Conservation (phyloP, 116 monocot species). For the Cymodocea nodosa region DNA sequence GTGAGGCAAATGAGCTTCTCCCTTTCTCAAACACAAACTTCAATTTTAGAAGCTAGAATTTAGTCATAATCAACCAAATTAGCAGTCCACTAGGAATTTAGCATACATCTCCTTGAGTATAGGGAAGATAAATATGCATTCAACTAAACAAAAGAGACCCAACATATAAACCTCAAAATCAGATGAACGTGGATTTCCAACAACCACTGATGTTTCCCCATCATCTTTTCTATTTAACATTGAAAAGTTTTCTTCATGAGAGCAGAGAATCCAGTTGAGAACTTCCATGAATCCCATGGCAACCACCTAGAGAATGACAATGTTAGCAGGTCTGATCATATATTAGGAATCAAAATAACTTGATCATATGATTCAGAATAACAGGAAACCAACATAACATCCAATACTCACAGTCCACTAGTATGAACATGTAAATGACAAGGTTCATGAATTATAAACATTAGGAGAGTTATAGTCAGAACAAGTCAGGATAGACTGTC, state of each 20-base stretch:
- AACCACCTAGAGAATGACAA: conserved; percentile 11
- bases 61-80: no score
- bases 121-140: neutral
- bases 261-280: conserved; percentile 23
- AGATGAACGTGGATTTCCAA: conserved; percentile 26
- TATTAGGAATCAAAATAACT: no score
- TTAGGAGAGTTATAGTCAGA: no score
- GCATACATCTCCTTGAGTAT: neutral
- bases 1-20: no score
- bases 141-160: neutral
- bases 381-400: neutral
- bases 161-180: conserved; percentile 14
- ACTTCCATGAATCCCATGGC: conserved; percentile 24
- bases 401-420: neutral
- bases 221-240: conserved; percentile 21
- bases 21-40: no score
- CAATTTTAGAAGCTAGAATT: no score
- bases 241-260: conserved; percentile 21
- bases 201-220: conserved; percentile 17
- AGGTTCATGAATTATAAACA: no score
- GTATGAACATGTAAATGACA: no score
- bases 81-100: no score
- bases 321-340: neutral
- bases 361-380: no score
- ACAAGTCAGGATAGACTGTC: no score